Conservation (phyloP, 2,329 filamentous ascomycete genomes). For the Beauveria sp. region DNA sequence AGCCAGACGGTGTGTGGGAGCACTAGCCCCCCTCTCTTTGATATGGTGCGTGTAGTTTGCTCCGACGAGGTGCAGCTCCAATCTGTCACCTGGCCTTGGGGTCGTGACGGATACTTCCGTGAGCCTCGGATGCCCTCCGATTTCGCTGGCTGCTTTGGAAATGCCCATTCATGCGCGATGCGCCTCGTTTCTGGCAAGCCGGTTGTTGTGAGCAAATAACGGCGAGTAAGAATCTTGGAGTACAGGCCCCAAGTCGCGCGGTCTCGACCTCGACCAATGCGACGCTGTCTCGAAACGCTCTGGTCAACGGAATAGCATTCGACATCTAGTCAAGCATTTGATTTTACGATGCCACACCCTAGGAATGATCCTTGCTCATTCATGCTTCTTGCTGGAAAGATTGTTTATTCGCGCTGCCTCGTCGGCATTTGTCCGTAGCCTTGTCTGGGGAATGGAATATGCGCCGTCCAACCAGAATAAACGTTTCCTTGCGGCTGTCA, state of each 20-base stretch:
- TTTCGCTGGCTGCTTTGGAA: neutral
- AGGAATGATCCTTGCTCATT: neutral
- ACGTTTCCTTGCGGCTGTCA: neutral
- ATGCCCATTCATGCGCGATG: neutral
- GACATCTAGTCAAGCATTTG: too few relatives aligned
- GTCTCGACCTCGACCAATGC: neutral
- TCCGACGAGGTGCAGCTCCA: neutral
- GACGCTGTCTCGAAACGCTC: neutral
- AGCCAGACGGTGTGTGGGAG: neutral
- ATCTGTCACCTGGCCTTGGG: neutral
- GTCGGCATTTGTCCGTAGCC: slow-evolving; percentile 7
- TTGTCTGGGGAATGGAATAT: neutral
- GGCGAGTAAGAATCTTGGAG: neutral
- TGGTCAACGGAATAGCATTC: too few relatives aligned
- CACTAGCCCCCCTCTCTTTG: neutral
- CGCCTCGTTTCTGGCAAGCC: neutral
- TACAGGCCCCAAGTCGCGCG: neutral
- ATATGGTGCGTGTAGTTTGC: neutral
- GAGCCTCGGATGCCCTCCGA: neutral
- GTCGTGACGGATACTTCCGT: slow-evolving; percentile 2
- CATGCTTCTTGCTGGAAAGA: neutral
- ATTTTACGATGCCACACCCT: neutral
- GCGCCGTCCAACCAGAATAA: neutral
- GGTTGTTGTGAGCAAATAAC: neutral
- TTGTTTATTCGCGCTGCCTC: neutral